A percentile compares a stretch with the other conserved stretches of the same genome.
Conservation (phyloP, 108 stramenopile genomes). For the Cyclostephanos tholiformis region DNA sequence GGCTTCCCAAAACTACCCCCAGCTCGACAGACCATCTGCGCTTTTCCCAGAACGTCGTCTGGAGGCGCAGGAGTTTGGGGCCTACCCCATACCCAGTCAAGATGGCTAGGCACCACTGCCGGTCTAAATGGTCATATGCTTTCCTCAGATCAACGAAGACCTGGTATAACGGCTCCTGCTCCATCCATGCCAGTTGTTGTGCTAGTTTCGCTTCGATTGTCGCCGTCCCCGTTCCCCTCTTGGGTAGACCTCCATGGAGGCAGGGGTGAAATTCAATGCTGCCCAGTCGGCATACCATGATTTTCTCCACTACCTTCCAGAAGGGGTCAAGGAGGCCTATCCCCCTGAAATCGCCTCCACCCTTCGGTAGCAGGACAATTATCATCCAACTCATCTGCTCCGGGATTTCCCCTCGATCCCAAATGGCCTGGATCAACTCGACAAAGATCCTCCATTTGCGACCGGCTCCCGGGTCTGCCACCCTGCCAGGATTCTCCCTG, state of each 20-base stretch:
- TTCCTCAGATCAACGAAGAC: conserved; percentile 27
- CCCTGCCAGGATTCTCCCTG: no score
- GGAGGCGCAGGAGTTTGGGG: conserved; percentile 2
- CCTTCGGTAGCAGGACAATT: no score
- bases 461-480: no score
- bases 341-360: no score
- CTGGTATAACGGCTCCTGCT: conserved; percentile 5
- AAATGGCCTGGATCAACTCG: no score
- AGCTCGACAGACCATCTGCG: no score
- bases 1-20: not conserved
- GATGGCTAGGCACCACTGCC: conserved; percentile 10
- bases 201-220: conserved; percentile 22
- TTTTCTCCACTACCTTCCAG: conserved; percentile 5
- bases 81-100: conserved; percentile 28
- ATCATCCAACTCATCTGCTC: no score
- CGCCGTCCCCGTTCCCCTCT: conserved; percentile 28
- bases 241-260: conserved; percentile 2
- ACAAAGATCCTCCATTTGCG: no score
- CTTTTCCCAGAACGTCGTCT: conserved; percentile 6
- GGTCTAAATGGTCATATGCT: conserved; percentile 24
- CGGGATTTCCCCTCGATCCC: no score
- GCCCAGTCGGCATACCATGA: not conserved
- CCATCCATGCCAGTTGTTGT: conserved; percentile 15
- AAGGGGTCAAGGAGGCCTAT: conserved; percentile 1
- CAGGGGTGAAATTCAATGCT: conserved; percentile 11